Evolutionary conservation across 140 eudicot genomes (phyloP), one percentile per base, ranked within the genome.

Genomic region (Senecio squalidus): DNA sequence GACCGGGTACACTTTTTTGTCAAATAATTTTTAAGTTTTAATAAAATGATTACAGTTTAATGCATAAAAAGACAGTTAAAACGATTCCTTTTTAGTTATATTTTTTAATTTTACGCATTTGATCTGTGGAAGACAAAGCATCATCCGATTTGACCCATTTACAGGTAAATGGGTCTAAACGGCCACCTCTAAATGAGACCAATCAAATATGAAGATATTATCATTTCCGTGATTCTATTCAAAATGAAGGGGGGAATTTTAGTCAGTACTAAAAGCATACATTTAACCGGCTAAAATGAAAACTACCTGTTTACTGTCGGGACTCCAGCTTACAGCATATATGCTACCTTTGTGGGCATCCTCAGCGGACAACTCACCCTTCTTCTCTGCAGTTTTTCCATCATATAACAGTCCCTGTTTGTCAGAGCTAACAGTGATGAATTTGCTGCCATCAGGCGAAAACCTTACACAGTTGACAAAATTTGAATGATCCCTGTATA

Each of bases 301-400:
- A 26, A 33, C 23, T 74, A 79, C 98, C 87, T 83, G 80, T 67
- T 86, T 91, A 58, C 98, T 83, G 70, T 91, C 96, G 29, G 96
- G 94, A 70, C 96, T 86, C 98, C 98, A 91, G 77, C 96, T 86
- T 57, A 83, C 82, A 62, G 98, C 96, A 79, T 91, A 91, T 76
- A 91, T 86, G 71, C 98, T 91, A 50, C 98, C 98, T 67, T 56
- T 82, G 81, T 91, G 98, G 30, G 79, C 91, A 72, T 79, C 86
- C 64, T 86, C 96, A 29, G 82, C 49, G 18, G 94, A 83, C 48
- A 91, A 74, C 72, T 91, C 98, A 29, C 98, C 98, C 61, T 78
- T 63, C 67, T 43, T 73, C 13, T 83, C 94, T 26, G 92, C 96
- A 25, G 94, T 91, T 80, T 91, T 91, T 64, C 86, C 98, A 72